Conservation (phyloP, 129 eudicot genomes). For the Calendula officinalis region DNA sequence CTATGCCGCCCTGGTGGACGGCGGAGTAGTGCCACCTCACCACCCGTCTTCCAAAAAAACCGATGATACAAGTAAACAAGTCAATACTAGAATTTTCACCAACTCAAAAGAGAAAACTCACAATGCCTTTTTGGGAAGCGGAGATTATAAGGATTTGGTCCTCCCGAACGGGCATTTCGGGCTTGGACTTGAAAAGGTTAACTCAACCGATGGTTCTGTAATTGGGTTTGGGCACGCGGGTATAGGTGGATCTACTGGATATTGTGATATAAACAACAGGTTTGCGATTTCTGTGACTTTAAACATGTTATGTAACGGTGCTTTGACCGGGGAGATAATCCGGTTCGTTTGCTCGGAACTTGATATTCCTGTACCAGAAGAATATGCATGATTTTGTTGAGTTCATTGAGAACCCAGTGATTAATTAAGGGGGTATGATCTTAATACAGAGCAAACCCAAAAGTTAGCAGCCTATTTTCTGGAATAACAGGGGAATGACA, state of each 20-base stretch:
- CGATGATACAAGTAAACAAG: neutral
- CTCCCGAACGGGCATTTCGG: conserved; percentile 56
- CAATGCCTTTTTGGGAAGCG: conserved; percentile 69
- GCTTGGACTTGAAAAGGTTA: conserved; percentile 57
- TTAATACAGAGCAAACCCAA: too few species aligned
- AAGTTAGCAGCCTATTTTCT: too few species aligned
- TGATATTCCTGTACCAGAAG: conserved; percentile 55
- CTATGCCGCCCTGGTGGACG: conserved; percentile 68
- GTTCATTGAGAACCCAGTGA: conserved; percentile 20
- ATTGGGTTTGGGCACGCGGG: conserved; percentile 81
- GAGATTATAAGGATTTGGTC: conserved; percentile 52
- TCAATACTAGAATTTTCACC: conserved; percentile 34
- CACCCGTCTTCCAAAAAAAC: conserved; percentile 36
- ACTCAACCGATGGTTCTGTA: conserved; percentile 47
- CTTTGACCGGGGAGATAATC: conserved; percentile 53
- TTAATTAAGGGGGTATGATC: neutral
- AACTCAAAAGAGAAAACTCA: conserved; percentile 47
- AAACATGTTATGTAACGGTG: conserved; percentile 61
- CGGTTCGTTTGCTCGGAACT: conserved; percentile 71
- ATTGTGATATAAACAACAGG: conserved; percentile 51
- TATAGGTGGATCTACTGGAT: conserved; percentile 78
- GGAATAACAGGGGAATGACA: too few species aligned
- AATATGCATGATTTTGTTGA: too few species aligned
- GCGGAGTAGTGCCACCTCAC: conserved; percentile 51
- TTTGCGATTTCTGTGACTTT: conserved; percentile 71